Conservation (phyloP, 1,139 yeast species). For the Scheffersomyces lignicola region DNA sequence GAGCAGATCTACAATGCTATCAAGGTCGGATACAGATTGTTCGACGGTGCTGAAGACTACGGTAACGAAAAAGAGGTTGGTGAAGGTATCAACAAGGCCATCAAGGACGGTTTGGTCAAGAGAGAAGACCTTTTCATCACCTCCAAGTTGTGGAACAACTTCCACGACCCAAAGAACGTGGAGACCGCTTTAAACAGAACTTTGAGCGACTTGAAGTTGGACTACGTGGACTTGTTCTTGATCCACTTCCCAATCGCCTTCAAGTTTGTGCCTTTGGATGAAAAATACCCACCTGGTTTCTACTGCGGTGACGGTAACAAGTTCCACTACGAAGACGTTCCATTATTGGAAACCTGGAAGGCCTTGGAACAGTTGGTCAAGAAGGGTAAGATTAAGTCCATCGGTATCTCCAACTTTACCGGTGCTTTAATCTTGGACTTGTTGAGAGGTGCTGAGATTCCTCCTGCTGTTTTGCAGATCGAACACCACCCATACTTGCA, state of each 20-base stretch:
- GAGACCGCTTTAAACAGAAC: slow-evolving; percentile 61
- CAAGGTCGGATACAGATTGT: slow-evolving; percentile 69
- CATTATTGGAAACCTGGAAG: slow-evolving; percentile 75
- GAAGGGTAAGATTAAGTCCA: slow-evolving; percentile 67
- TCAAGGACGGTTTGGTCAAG: slow-evolving; percentile 64
- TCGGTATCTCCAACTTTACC: slow-evolving; percentile 83
- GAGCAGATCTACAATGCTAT: slow-evolving; percentile 65
- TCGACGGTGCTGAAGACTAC: slow-evolving; percentile 78
- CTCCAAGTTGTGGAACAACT: slow-evolving; percentile 80
- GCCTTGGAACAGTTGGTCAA: slow-evolving; percentile 65
- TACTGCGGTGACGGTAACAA: slow-evolving; percentile 62
- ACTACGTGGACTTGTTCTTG: slow-evolving; percentile 71
- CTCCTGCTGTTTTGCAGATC: slow-evolving; percentile 81
- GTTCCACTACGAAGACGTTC: slow-evolving; percentile 64
- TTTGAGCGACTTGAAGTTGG: slow-evolving; percentile 62
- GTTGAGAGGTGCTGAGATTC: slow-evolving; percentile 66
- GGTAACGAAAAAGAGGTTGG: slow-evolving; percentile 80
- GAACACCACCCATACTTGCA: slow-evolving; percentile 93
- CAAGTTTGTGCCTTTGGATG: slow-evolving; percentile 70
- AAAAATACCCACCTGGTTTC: slow-evolving; percentile 73
- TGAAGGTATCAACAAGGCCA: slow-evolving; percentile 61
- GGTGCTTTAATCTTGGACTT: slow-evolving; percentile 73
- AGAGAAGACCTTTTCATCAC: slow-evolving; percentile 75
- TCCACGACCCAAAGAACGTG: slow-evolving; percentile 65
- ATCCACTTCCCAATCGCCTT: slow-evolving; percentile 82